Evolutionary conservation across 495 filamentous ascomycete genomes (phyloP).

Genomic region (Xanthoparmelia taractica): DNA sequence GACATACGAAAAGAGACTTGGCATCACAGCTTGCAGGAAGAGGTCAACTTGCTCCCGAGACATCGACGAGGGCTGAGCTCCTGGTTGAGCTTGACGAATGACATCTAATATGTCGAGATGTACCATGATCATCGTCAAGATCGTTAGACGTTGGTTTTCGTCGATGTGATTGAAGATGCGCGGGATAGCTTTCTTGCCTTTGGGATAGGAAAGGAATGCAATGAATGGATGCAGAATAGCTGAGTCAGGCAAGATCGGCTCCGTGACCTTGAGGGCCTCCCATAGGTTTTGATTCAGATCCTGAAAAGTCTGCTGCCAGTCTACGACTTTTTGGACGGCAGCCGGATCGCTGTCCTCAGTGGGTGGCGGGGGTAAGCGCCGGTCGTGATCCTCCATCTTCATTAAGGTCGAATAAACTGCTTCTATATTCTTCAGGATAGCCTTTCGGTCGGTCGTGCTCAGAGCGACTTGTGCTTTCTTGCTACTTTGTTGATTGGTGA

Average conservation of each 20-base stretch:
- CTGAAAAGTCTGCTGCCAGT: constrained; percentile 65
- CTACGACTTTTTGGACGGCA: constrained; percentile 51
- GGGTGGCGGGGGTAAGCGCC: constrained; percentile 67
- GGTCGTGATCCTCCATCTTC: constrained; percentile 87
- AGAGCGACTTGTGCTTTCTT: constrained; percentile 36
- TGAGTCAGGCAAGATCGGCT: constrained; percentile 69
- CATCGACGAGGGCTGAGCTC: constrained; percentile 58
- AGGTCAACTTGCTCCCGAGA: constrained; percentile 87
- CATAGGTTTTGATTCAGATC: constrained; percentile 74
- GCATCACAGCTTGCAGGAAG: constrained; percentile 81
- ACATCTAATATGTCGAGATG: constrained; percentile 89
- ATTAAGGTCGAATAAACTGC: constrained; percentile 78
- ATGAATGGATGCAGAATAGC: constrained; percentile 87
- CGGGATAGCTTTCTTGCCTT: constrained; percentile 92
- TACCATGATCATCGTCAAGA: constrained; percentile 92
- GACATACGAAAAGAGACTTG: constrained; percentile 75
- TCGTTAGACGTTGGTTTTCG: constrained; percentile 83
- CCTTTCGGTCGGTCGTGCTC: constrained; percentile 64
- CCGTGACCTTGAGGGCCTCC: constrained; percentile 78
- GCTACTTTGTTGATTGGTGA: constrained; percentile 38
- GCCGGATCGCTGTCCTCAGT: constrained; percentile 55
- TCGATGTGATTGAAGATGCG: constrained; percentile 91
- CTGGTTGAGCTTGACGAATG: constrained; percentile 67
- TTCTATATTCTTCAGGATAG: constrained; percentile 76
- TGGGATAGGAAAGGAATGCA: constrained; percentile 84